Evolutionary conservation across 2,329 filamentous ascomycete genomes (phyloP), one percentile per base, ranked within the genome.

Genomic region (Macroventuria anomochaeta): DNA sequence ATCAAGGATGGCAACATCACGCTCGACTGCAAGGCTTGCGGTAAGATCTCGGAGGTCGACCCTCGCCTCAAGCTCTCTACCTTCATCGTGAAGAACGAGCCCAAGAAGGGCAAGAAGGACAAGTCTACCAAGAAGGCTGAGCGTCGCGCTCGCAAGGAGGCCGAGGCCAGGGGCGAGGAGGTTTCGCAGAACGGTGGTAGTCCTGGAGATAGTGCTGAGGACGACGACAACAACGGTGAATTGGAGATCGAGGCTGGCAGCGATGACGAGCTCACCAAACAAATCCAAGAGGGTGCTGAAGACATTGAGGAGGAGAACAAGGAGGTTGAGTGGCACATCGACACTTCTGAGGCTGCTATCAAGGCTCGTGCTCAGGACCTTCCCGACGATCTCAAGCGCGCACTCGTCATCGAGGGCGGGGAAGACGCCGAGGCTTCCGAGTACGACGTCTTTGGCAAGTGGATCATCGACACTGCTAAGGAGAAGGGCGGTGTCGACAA

Each of bases 1-100:
- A 91, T 97, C 83, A 97, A 96, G 80, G 93, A 97, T 70, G 91
- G 89, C 49, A 87, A 85, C 74, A 97, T 99, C 76, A 79, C 91
- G 59, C 87, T 97, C 65, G 95, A 99, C 80, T 99, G 95, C 88
- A 99, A 99, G 82, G 95, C 95, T 59, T 99, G 95, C 74, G 95
- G 95, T 74, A 90, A 96, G 79, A 92, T 91, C 72, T 89, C 89
- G 64, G 88, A 95, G 60, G 93, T 96, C 50, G 93, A 97, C 71
- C 83, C 93, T 63, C 91, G 93, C 73, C 87, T 96, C 76, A 99
- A 99, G 84, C 88, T 99, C 63, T 96, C 90, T 77, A 90, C 91
- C 59, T 99, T 96, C 83, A 97, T 99, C 75, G 80, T 97, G 75
- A 97, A 97, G 85, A 96, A 95, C 75, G 88, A 91, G 76, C 88